Evolutionary conservation across 192 early-diverging fungal genomes (phyloP).

Genomic region (Polychytrium aggregatum): DNA sequence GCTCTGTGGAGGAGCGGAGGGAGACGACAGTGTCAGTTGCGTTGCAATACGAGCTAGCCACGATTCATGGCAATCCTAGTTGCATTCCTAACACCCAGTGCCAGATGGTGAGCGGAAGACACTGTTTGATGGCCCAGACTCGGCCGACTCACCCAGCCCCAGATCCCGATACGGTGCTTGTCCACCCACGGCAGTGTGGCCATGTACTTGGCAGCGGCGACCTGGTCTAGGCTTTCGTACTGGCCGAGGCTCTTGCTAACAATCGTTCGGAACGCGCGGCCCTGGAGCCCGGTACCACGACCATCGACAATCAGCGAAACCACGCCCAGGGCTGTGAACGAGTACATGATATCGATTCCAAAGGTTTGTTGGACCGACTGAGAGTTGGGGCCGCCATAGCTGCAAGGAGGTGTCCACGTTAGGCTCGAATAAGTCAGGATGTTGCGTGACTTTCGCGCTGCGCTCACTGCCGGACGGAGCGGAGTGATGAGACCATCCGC

Average conservation of each 20-base stretch:
- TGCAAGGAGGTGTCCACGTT: not conserved
- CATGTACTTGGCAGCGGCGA: constrained; percentile 61
- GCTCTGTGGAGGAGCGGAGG: constrained; percentile 35
- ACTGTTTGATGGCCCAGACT: too few species aligned
- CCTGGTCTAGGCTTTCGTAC: constrained; percentile 75
- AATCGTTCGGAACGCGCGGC: constrained; percentile 63
- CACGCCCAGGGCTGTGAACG: constrained; percentile 15
- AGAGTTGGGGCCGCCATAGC: constrained; percentile 76
- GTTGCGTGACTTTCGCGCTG: too few species aligned
- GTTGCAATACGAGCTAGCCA: too few species aligned
- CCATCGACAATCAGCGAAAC: constrained; percentile 55
- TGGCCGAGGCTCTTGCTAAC: constrained; percentile 72
- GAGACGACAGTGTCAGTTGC: too few species aligned
- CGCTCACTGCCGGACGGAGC: too few species aligned
- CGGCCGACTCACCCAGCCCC: constrained; percentile 75
- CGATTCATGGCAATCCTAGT: too few species aligned
- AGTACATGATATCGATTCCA: constrained; percentile 38
- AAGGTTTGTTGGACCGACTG: constrained; percentile 42
- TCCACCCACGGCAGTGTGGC: constrained; percentile 40
- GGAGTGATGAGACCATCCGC: too few species aligned
- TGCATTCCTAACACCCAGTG: too few species aligned
- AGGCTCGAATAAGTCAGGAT: not conserved
- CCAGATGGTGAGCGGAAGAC: too few species aligned
- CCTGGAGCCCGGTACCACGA: constrained; percentile 79
- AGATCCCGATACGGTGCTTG: constrained; percentile 67